Base-by-base conservation (phyloP, 1,284 basidiomycete species). In the Naganishia sp. region DNA sequence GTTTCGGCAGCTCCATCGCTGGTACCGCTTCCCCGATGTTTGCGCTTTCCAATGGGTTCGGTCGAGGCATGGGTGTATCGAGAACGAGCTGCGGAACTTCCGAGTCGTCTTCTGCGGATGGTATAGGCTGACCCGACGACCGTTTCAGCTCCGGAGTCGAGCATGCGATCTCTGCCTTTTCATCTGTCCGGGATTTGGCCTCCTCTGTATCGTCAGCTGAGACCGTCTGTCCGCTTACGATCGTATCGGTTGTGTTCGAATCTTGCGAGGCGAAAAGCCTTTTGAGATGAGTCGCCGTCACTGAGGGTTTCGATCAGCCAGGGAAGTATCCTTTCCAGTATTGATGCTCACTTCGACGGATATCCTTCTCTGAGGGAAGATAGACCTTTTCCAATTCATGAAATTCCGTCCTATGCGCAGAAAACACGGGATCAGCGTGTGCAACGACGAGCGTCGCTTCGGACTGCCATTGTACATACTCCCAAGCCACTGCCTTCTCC, bases 401-500 rank as follows among this genome's bases (percentile, higher is more conserved):
- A 74, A 76, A 87, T 82, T 69, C 78, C 43, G 72, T 67, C 47
- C 76, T 78, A 50, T 10, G 25, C 11, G 53, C 15, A 32, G 49
- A 49, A 50, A 3, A 18, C 1, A 32, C 68, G 53, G 69, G 68
- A 31, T 31, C 11, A 23, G 32, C 15, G 25, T 49, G 1, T 7
- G 45, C 57, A 74, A 81, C 81, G 10, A 6, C 35, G 35, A 13
- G 13, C 10, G 2, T 39, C 35, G 35, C 35, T 10, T 39, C 35
- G 7, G 2, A 13, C 3, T 39, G 35, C 13, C 35, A 13, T 13
- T 10, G 35, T 9, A 39, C 35, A 73, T 75, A 82, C 69, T 83
- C 94, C 92, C 94, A 98, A 49, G 90, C 90, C n/a, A 97, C 92
- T 60, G 96, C 93, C 77, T 90, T 90, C 74, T 96, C 92, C 79